These are phyloP conservation scores for Raphanus raphanistrum DNA, from an alignment of 345 rosid genomes.

Conservation along the genomic window DNA sequence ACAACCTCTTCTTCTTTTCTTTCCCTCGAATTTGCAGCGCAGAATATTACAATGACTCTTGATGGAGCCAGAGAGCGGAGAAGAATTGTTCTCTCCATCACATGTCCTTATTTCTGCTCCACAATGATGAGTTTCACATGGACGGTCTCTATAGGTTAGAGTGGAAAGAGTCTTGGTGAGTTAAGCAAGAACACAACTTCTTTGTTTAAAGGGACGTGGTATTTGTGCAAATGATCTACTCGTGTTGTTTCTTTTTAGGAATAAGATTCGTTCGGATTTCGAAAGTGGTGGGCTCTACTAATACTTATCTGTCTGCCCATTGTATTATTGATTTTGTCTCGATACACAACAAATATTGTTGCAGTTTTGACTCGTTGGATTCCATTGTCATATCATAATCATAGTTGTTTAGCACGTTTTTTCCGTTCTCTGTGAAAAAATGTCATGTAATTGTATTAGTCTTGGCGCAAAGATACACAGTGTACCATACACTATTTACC, in stretches of 20 bases:
- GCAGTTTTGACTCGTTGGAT: neutral
- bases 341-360: neutral
- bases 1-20: neutral
- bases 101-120: neutral
- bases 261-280: neutral
- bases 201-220: neutral
- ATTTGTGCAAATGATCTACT: neutral
- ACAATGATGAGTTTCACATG: neutral
- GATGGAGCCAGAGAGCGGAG: neutral
- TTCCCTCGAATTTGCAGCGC: neutral
- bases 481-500: neutral
- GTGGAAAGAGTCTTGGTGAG: neutral
- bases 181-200: neutral
- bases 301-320: neutral
- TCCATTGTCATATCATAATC: neutral
- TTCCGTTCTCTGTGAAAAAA: neutral
- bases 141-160: neutral
- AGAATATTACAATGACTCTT: neutral
- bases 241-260: neutral
- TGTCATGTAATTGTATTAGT: neutral
- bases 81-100: neutral
- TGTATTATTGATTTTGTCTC: neutral
- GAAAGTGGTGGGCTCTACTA: neutral
- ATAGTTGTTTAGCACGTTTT: neutral
- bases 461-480: neutral